phyloP scores from a whole-genome alignment of 331 rosid species.

The Rosa hybrid region DNA sequence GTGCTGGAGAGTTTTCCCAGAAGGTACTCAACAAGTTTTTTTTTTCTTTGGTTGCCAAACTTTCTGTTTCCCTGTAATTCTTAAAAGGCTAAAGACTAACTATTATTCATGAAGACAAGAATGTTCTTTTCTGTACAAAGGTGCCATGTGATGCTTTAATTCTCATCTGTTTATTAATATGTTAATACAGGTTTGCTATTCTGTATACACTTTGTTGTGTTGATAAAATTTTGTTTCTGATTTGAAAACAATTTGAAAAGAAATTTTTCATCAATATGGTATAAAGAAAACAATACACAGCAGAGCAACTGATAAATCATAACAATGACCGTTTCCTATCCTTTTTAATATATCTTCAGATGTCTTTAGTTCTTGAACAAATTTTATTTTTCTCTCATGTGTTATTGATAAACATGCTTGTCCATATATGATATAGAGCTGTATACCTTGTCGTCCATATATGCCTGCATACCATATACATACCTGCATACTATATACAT shows the following conservation, averaged over 20 bases:
- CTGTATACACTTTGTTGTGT: background rate
- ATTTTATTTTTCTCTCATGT: background rate
- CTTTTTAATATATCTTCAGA: background rate
- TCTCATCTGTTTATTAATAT: background rate
- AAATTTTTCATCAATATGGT: background rate
- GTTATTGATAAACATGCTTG: background rate
- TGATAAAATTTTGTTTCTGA: background rate
- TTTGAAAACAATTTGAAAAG: background rate
- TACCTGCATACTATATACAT: background rate
- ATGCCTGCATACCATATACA: background rate
- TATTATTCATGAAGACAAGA: background rate
- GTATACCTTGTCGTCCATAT: background rate
- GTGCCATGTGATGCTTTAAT: background rate
- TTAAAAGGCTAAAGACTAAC: conserved; percentile 6
- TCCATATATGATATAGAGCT: background rate
- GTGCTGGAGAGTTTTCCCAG: conserved; percentile 37
- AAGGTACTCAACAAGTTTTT: conserved; percentile 48
- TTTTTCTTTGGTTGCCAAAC: conserved; percentile 8
- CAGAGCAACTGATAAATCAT: background rate
- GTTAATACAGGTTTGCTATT: background rate
- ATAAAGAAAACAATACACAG: background rate
- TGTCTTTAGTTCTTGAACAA: background rate
- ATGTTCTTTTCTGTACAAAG: background rate
- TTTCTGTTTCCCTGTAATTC: conserved; percentile 21
- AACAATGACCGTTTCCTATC: background rate